These are phyloP conservation scores for Trichophyton simii DNA, from an alignment of 2,329 filamentous ascomycete species.

Conservation along the genomic window DNA sequence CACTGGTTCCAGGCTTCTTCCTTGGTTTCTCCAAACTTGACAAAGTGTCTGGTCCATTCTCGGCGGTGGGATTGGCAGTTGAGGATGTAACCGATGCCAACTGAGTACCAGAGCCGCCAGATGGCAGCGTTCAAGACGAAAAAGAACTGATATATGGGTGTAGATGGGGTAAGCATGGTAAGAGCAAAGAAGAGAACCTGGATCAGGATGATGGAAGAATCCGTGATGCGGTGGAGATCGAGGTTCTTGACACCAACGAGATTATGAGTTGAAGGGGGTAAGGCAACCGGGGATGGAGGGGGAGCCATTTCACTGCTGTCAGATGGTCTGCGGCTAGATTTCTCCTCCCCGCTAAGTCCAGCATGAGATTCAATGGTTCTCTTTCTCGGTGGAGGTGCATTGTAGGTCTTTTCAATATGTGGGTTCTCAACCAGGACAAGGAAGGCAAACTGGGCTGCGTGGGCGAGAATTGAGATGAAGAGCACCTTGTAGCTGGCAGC, in stretches of 20 bases:
- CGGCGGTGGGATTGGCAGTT: slow-evolving; percentile 79
- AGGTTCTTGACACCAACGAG: slow-evolving; percentile 72
- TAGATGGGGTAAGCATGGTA: slow-evolving; percentile 64
- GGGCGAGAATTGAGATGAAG: slow-evolving; percentile 90
- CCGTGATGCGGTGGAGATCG: slow-evolving; percentile 77
- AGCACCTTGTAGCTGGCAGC: slow-evolving; percentile 95
- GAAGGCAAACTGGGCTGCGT: slow-evolving; percentile 89
- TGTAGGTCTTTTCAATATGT: slow-evolving; percentile 97
- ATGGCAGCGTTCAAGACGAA: slow-evolving; percentile 69
- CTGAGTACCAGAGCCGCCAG: slow-evolving; percentile 85
- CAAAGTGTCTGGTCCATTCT: slow-evolving; percentile 91
- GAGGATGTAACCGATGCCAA: slow-evolving; percentile 76
- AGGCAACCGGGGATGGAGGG: slow-evolving; percentile 33
- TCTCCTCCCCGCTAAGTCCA: slow-evolving; percentile 18
- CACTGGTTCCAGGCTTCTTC: slow-evolving; percentile 94
- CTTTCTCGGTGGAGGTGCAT: slow-evolving; percentile 65
- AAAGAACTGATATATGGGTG: slow-evolving; percentile 58
- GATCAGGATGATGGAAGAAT: slow-evolving; percentile 66
- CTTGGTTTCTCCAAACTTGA: slow-evolving; percentile 86
- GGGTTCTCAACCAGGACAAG: slow-evolving; percentile 86
- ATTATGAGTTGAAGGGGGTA: slow-evolving; percentile 63
- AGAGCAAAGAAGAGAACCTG: slow-evolving; percentile 62
- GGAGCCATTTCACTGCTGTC: slow-evolving; percentile 24
- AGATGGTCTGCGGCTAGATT: slow-evolving; percentile 22
- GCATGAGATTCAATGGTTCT: slow-evolving; percentile 23